phyloP scores from a whole-genome alignment of 768 basidiomycete genomes.

The Leccinum ochraceum region DNA sequence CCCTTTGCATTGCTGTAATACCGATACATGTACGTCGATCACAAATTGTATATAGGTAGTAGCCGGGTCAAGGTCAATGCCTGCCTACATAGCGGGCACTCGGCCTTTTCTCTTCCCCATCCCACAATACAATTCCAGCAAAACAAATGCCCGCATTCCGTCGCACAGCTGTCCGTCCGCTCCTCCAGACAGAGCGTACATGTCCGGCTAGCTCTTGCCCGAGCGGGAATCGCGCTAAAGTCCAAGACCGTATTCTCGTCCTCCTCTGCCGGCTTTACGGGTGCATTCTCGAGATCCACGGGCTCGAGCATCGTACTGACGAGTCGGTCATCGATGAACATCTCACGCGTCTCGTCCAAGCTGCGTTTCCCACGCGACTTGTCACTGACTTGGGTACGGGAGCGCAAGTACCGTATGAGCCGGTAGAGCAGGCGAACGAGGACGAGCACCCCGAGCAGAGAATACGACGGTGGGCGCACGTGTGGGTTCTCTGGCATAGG shows the following conservation, averaged over 20 bases:
- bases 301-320: constrained; percentile 56
- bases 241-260: constrained; percentile 70
- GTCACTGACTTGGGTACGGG: constrained; percentile 21
- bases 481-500: constrained; percentile 70
- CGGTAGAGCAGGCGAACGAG: constrained; percentile 64
- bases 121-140: constrained; percentile 89
- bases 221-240: constrained; percentile 52
- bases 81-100: constrained; percentile 88
- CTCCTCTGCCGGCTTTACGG: constrained; percentile 62
- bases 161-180: constrained; percentile 76
- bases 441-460: constrained; percentile 78
- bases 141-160: constrained; percentile 88
- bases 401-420: constrained; percentile 47
- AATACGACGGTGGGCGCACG: constrained; percentile 79
- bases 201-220: constrained; percentile 56
- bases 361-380: constrained; percentile 39
- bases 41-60: constrained; percentile 85
- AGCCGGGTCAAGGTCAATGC: constrained; percentile 65
- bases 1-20: constrained; percentile 4
- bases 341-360: constrained; percentile 36
- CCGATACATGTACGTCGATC: constrained; percentile 23
- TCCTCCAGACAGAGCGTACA: constrained; percentile 88
- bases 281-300: constrained; percentile 52
- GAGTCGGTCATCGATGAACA: constrained; percentile 59
- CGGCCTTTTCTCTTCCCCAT: constrained; percentile 89